phyloP scores from a whole-genome alignment of 2,329 filamentous ascomycete species.

The Diaporthe vexans region DNA sequence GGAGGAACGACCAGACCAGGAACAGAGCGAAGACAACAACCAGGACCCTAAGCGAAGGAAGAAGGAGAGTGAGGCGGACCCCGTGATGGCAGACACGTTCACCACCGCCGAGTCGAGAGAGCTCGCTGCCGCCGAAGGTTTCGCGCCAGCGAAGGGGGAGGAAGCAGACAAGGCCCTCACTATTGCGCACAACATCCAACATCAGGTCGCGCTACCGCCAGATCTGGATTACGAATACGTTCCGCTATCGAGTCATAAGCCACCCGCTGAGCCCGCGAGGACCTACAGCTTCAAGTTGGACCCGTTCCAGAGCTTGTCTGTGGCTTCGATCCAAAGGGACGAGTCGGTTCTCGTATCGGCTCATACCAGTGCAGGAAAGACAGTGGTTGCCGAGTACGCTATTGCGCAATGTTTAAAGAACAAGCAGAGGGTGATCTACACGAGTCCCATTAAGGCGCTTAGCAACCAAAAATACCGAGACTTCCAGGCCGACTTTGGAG shows the following conservation, averaged over 20 bases:
- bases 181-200: slow-evolving; percentile 96
- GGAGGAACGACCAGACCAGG: slow-evolving; percentile 44
- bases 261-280: slow-evolving; percentile 88
- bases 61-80: slow-evolving; percentile 76
- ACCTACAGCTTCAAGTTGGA: slow-evolving; percentile 92
- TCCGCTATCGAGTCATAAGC: slow-evolving; percentile 93
- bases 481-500: slow-evolving; percentile 94
- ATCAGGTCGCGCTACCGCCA: slow-evolving; percentile 95
- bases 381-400: slow-evolving; percentile 97
- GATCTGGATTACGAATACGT: slow-evolving; percentile 95
- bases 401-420: slow-evolving; percentile 97
- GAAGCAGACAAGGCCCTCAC: slow-evolving; percentile 73
- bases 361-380: slow-evolving; percentile 98
- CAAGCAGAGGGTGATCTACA: slow-evolving; percentile 99
- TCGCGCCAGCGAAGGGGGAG: slow-evolving; percentile 71
- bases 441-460: slow-evolving; percentile 97
- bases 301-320: slow-evolving; percentile 95
- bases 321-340: slow-evolving; percentile 93
- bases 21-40: slow-evolving; percentile 55
- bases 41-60: slow-evolving; percentile 74
- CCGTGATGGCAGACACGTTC: slow-evolving; percentile 92
- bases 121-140: slow-evolving; percentile 83
- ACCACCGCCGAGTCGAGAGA: slow-evolving; percentile 95
- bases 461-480: slow-evolving; percentile 99
- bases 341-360: slow-evolving; percentile 98